Evolutionary conservation across 495 filamentous ascomycete genomes (phyloP), one percentile per base, ranked within the genome.

Genomic region (Massariosphaeria phaeospora): DNA sequence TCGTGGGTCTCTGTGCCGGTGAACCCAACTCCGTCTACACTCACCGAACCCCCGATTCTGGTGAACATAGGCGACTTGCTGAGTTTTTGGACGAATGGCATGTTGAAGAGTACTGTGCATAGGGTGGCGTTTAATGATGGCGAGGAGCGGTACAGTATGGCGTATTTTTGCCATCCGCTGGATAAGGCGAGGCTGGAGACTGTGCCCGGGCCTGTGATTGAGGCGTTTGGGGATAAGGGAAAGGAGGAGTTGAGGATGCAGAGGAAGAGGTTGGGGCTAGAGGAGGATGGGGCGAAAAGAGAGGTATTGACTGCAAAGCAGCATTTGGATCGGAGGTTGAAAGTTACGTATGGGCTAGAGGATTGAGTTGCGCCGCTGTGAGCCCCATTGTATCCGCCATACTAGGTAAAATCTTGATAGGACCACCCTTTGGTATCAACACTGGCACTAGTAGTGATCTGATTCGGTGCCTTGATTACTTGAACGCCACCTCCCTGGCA

Each of bases 41-140:
- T 43, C 9, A 1, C 56, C 10, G 20, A 38, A 11, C 48, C 59
- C 5, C 89, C 93, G 0, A 89, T 97, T 34, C 73, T 96, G 12
- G 82, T 96, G 23, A 98, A 97, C 63, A 91, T 96, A 27, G 93
- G 91, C 2, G 93, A 98, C 65, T 64, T 96, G 41, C 79, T 98
- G 4, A 83, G 80, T 18, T 89, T 94, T 63, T 98, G 93, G 93
- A 96, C 93, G 1, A 82, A 84, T 45, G 89, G 89, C 2, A 63
- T 96, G 42, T 73, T 96, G 31, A 82, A 85, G 57, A 86, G 82
- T 40, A 96, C 93, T 0, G 83, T 96, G 17, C 93, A 96, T 64
- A 74, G 93, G 24, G 93, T 98, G 17, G 79, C 94, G 11, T 94
- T 94, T 45, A 36, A 23, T 83, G 89, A 0, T 54, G 72, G 5